phyloP scores from a whole-genome alignment of 441 rosid genomes.

The Metrosideros polymorpha region DNA sequence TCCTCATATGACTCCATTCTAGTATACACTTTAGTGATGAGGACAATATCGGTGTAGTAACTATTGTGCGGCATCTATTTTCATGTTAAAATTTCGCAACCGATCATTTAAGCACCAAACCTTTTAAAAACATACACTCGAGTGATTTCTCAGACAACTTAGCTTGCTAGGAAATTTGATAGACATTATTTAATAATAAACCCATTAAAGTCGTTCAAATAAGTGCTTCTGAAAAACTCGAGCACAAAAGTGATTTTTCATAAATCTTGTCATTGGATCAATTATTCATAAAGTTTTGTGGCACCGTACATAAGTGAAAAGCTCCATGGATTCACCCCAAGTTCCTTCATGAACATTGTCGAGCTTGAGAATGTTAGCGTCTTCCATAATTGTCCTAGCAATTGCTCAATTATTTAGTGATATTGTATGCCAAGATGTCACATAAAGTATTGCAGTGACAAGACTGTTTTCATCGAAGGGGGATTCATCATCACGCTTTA shows the following conservation, averaged over 20 bases:
- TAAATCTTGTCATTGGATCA: neutral
- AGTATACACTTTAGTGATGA: neutral
- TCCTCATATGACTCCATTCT: neutral
- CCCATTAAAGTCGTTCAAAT: accelerated
- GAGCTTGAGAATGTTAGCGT: neutral
- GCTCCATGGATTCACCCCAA: neutral
- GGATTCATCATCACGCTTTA: neutral
- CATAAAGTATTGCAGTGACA: neutral
- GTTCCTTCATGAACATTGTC: too few relatives aligned
- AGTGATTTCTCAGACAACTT: neutral
- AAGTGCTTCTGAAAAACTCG: neutral
- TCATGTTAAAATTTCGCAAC: neutral
- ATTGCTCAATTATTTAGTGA: neutral
- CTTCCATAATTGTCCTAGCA: neutral
- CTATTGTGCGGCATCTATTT: accelerated
- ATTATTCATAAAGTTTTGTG: neutral
- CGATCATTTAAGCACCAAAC: neutral
- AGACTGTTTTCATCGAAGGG: neutral
- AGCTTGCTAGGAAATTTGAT: neutral
- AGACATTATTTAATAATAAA: neutral
- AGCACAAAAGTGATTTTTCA: neutral
- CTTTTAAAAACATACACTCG: neutral
- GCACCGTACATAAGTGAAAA: neutral
- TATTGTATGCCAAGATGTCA: neutral
- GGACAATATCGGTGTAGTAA: neutral